Evolutionary conservation across 2,329 filamentous ascomycete species (phyloP).

Genomic region (Scytalidium lignicola): DNA sequence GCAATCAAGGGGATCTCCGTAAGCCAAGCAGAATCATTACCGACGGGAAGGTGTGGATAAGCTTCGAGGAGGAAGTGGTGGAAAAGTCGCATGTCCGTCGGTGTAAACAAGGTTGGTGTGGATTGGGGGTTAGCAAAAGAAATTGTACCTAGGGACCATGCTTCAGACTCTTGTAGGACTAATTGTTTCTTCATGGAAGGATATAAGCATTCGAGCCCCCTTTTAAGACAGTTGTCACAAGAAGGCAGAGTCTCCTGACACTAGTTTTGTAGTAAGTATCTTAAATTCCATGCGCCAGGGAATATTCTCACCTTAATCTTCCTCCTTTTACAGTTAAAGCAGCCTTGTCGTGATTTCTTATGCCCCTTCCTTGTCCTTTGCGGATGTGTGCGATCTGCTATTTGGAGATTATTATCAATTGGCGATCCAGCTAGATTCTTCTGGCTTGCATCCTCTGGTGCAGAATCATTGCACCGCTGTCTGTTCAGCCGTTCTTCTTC

Average conservation of each 20-base stretch:
- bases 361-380: constrained; percentile 6
- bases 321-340: constrained; percentile 10
- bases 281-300: not conserved
- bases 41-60: constrained; percentile 60
- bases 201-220: constrained; percentile 58
- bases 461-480: too few species aligned
- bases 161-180: constrained; percentile 26
- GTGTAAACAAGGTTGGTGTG: constrained; percentile 52
- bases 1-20: constrained; percentile 63
- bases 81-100: constrained; percentile 64
- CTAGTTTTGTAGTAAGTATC: constrained; percentile 28
- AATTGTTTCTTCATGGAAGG: constrained; percentile 50
- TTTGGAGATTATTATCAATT: too few species aligned
- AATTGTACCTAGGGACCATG: constrained; percentile 6
- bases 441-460: too few species aligned
- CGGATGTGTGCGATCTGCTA: not conserved
- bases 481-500: too few species aligned
- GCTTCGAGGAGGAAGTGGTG: constrained; percentile 60
- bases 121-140: constrained; percentile 23
- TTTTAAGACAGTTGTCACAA: constrained; percentile 59
- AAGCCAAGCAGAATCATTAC: constrained; percentile 62
- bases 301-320: constrained; percentile 8
- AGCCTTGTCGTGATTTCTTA: constrained; percentile 10
- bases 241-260: constrained; percentile 61
- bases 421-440: too few species aligned